Percentiles rank a stretch among this genome's conserved stretches.
phyloP scores from a whole-genome alignment of 177 flowering plant genomes.

The Vitis hybrid region DNA sequence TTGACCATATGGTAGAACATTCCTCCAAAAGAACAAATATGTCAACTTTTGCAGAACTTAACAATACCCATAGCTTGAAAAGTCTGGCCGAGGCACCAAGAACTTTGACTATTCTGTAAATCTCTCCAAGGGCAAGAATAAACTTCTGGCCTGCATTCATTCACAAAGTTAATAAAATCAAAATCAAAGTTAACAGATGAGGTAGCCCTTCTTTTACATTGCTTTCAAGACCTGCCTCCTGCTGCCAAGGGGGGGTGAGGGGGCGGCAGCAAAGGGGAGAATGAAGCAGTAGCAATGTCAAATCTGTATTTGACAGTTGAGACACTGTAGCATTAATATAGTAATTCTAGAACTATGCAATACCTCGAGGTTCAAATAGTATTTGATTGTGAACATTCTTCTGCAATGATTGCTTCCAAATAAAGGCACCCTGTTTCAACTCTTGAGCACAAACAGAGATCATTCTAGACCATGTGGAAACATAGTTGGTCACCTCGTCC shows the following conservation, averaged over 20 bases:
- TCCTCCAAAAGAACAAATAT: conserved; percentile 46
- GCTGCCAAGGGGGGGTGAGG: no score
- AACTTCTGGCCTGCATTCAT: conserved; percentile 51
- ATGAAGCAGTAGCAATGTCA: no score
- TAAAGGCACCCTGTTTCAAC: conserved; percentile 61
- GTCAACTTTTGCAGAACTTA: conserved; percentile 22
- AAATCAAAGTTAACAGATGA: no score
- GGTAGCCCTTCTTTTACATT: no score
- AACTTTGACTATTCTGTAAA: conserved; percentile 58
- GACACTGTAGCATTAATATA: no score
- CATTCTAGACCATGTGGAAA: conserved; percentile 64
- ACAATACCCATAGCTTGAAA: conserved; percentile 76
- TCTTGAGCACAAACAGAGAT: conserved; percentile 65
- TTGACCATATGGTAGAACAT: conserved; percentile 60
- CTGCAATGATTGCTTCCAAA: conserved; percentile 59
- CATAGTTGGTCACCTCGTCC: conserved; percentile 52
- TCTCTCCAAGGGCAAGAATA: conserved; percentile 69
- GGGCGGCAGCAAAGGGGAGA: background rate
- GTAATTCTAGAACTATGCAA: background rate
- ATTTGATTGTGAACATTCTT: conserved; percentile 41
- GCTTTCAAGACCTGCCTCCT: no score
- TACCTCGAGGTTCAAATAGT: conserved; percentile 61
- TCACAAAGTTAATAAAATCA: background rate
- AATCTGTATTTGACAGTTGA: no score
- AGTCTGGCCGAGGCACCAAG: conserved; percentile 51